Base-by-base conservation (phyloP, 139 green algal genomes). In the Dunaliella sp. region DNA sequence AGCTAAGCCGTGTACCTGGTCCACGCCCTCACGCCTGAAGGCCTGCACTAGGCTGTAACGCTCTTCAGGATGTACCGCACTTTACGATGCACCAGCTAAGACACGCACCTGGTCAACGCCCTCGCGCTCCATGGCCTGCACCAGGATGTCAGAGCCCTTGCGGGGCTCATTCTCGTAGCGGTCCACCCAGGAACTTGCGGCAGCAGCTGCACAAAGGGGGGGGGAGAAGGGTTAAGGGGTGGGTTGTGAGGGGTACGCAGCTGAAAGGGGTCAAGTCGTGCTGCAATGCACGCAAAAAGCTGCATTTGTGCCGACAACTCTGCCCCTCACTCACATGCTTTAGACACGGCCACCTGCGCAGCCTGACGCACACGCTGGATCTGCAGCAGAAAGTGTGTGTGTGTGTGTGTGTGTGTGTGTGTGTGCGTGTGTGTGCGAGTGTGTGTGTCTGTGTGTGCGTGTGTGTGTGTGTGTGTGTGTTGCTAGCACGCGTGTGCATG, bases 131-230 rank as follows among this genome's bases (percentile, higher is more conserved):
- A 65, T 7, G 2, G 89, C 89, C 89, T 99, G 97, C 57, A 99
- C 96, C 77, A 99, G 93, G 85, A 99, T 98, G 91, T 99, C 97
- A 75, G 91, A 95, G 28, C 97, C 97, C 90, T 99, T 99, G 82
- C 97, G 92, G 1, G 95, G 91, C 88, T 97, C 88, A 36, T 90
- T 90, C 33, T 89, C 92, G 86, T 95, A 99, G 7, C 95, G 90
- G 89, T 98, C 96, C 26, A 93, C 90, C 96, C 95, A 98, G 86
- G 94, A 92, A 31, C 31, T 58, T 3, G 26, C 37, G 12, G 37
- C 25, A 38, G 38, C 59, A 31, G 35, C 80, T 84, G 80, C 38
- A 31, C 22, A 26, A 33, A 80, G 74, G 25, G 31, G 30, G 74
- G 3, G 31, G 74, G 12, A 36, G 30, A 25, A 33, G 21, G 21